Evolutionary conservation across 305 asterid species (phyloP).

Genomic region (Fraxinus dipetala): DNA sequence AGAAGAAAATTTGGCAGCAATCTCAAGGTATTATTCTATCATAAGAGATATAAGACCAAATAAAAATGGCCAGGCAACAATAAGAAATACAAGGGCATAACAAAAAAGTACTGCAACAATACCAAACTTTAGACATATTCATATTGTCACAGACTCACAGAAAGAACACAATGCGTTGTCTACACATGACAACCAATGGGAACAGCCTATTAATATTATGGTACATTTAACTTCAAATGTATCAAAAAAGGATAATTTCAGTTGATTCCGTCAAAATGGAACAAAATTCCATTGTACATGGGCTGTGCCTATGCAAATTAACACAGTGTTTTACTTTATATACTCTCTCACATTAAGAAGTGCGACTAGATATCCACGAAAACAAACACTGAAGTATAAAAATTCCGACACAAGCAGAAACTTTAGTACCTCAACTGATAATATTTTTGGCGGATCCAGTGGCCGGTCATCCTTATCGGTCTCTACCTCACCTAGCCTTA

Average conservation of each 20-base stretch:
- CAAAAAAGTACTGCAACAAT: background rate
- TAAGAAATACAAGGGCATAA: background rate
- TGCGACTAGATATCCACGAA: background rate
- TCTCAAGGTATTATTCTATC: constrained; percentile 2
- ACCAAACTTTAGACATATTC: background rate
- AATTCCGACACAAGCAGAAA: constrained; percentile 24
- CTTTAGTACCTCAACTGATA: constrained; percentile 73
- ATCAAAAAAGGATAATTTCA: background rate
- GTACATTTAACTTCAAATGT: background rate
- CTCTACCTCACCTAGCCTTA: constrained; percentile 77
- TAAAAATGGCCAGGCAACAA: background rate
- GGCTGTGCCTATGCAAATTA: background rate
- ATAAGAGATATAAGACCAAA: background rate
- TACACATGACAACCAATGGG: background rate
- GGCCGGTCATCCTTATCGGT: constrained; percentile 80
- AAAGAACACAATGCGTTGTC: background rate
- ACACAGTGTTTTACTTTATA: background rate
- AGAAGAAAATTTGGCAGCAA: constrained; percentile 24
- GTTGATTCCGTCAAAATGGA: background rate
- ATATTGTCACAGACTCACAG: background rate
- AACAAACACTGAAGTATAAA: background rate
- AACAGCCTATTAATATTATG: background rate
- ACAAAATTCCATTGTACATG: background rate
- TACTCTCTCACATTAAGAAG: constrained; percentile 2
- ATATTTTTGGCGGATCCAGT: constrained; percentile 71